These are phyloP conservation scores for Scytalidium sp. DNA, from an alignment of 2,329 filamentous ascomycete genomes.

Conservation along the genomic window DNA sequence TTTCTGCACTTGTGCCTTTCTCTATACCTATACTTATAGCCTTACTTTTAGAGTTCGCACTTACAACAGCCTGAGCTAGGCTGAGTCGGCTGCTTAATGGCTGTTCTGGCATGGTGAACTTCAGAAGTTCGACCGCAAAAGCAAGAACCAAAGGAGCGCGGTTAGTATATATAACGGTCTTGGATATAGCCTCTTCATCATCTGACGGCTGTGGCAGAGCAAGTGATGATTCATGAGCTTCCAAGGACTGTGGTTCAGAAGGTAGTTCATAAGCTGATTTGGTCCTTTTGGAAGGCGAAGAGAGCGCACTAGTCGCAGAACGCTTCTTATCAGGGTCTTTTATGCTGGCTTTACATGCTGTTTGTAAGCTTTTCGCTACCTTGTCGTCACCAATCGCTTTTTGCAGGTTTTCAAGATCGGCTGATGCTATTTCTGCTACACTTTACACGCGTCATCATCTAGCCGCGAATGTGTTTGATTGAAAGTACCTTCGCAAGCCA, in stretches of 20 bases:
- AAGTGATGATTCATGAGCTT: constrained; percentile 61
- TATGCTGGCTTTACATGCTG: constrained; percentile 22
- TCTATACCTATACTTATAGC: constrained; percentile 73
- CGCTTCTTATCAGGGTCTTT: constrained; percentile 20
- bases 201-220: constrained; percentile 50
- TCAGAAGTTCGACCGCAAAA: constrained; percentile 70
- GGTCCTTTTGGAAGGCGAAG: constrained; percentile 19
- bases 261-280: constrained; percentile 25
- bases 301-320: constrained; percentile 9
- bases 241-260: constrained; percentile 35
- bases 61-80: constrained; percentile 79
- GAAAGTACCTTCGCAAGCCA: constrained; percentile 50
- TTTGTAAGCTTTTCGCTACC: constrained; percentile 25
- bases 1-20: constrained; percentile 58
- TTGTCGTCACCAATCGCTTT: constrained; percentile 25
- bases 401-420: constrained; percentile 17
- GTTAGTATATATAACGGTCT: constrained; percentile 66
- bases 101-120: constrained; percentile 82
- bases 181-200: constrained; percentile 57
- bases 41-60: constrained; percentile 74
- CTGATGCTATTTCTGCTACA: constrained; percentile 24
- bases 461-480: neutral
- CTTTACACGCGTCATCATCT: constrained; percentile 14
- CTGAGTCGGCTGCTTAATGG: constrained; percentile 81
- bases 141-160: constrained; percentile 79